phyloP scores from a whole-genome alignment of 352 stramenopile species.

The Pythium diclinum region DNA sequence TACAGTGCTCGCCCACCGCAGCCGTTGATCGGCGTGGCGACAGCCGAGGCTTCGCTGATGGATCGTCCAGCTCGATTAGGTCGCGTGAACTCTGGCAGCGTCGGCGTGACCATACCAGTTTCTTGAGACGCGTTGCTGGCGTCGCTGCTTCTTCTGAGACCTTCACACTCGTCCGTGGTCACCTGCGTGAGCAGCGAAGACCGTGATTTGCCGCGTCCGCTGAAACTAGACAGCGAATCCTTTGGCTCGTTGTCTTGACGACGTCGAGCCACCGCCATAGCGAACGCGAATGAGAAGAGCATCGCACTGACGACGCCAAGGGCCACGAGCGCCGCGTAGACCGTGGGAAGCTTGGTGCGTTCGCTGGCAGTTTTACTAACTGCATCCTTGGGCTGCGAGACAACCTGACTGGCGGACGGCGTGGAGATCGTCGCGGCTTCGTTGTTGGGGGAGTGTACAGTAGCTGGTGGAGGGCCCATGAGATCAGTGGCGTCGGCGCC shows the following conservation, averaged over 20 bases:
- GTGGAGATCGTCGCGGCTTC: background rate
- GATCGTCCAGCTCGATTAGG: slow-evolving; percentile 7
- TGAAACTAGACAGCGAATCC: background rate
- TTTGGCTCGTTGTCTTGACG: background rate
- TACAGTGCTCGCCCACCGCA: slow-evolving; percentile 13
- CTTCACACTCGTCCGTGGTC: slow-evolving; percentile 2
- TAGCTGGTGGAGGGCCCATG: background rate
- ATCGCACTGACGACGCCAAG: slow-evolving; percentile 6
- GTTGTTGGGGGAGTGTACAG: slow-evolving; percentile 9
- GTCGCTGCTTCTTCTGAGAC: background rate
- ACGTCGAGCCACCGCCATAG: slow-evolving; percentile 1
- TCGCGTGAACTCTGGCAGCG: slow-evolving; percentile 12
- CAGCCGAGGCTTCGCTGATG: background rate
- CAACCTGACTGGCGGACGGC: background rate
- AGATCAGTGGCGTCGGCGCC: slow-evolving; percentile 1
- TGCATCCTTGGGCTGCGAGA: background rate
- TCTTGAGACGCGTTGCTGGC: slow-evolving; percentile 2
- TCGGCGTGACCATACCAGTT: background rate
- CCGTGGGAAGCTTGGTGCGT: background rate
- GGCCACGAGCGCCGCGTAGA: slow-evolving; percentile 19
- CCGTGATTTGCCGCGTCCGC: slow-evolving; percentile 7
- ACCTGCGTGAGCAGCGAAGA: slow-evolving; percentile 9
- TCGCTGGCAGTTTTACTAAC: slow-evolving; percentile 1
- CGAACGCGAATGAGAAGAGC: slow-evolving; percentile 9
- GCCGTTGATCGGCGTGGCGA: slow-evolving; percentile 6